phyloP scores from a whole-genome alignment of 2,329 filamentous ascomycete genomes.

The Fusarium nodosum region DNA sequence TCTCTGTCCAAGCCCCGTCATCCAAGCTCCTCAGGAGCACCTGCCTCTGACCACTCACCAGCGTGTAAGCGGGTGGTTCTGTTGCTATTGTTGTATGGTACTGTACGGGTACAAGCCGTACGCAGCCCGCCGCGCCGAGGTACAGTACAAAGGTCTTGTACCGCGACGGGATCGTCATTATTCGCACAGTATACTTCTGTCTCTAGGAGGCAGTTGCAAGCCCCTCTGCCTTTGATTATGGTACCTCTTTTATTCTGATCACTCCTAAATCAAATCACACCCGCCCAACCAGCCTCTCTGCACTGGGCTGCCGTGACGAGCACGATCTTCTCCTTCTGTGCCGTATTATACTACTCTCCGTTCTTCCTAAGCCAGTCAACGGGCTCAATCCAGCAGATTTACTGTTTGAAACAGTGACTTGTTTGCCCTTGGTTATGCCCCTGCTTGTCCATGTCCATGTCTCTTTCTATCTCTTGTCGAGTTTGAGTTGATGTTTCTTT shows the following conservation, averaged over 20 bases:
- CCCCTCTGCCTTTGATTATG: constrained; percentile 46
- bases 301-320: neutral
- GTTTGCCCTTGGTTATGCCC: constrained; percentile 1
- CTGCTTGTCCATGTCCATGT: constrained; percentile 24
- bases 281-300: constrained; percentile 12
- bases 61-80: constrained; percentile 36
- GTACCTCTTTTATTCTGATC: constrained; percentile 34
- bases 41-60: constrained; percentile 45
- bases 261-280: constrained; percentile 31
- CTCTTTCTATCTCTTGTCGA: constrained; percentile 12
- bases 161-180: constrained; percentile 17
- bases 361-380: constrained; percentile 36
- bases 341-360: constrained; percentile 1
- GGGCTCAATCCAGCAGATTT: constrained; percentile 33
- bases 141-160: constrained; percentile 57
- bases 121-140: constrained; percentile 52
- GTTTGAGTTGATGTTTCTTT: constrained; percentile 16
- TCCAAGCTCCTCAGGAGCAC: constrained; percentile 44
- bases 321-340: constrained; percentile 13
- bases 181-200: constrained; percentile 56
- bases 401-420: constrained; percentile 37
- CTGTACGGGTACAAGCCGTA: constrained; percentile 57
- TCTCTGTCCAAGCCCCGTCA: constrained; percentile 44
- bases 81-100: constrained; percentile 53
- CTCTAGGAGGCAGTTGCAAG: constrained; percentile 41